Percentiles rank a stretch among this genome's conserved stretches.
Conservation (phyloP, 2,329 filamentous ascomycete species). For the Cercospora janseana region DNA sequence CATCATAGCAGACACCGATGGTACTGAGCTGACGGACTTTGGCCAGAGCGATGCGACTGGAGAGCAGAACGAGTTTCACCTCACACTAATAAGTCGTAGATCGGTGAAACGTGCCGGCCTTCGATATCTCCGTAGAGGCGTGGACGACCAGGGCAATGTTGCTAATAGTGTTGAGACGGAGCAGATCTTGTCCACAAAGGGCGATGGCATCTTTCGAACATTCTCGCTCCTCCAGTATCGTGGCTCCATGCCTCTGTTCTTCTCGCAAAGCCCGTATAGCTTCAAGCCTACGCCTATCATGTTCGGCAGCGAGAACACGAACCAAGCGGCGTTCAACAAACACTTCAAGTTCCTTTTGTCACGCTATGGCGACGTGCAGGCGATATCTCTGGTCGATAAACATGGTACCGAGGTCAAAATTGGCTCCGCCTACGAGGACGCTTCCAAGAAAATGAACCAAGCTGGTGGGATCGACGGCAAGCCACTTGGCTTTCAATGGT, state of each 20-base stretch:
- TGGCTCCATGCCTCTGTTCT: constrained; percentile 91
- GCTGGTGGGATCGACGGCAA: constrained; percentile 53
- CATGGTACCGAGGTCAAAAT: constrained; percentile 77
- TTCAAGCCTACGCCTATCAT: constrained; percentile 82
- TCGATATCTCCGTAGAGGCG: constrained; percentile 82
- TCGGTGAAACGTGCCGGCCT: constrained; percentile 83
- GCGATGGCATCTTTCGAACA: constrained; percentile 60
- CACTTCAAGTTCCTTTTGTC: constrained; percentile 71
- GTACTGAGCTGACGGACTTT: constrained; percentile 17
- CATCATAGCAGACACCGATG: constrained; percentile 28
- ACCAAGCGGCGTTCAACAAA: constrained; percentile 71
- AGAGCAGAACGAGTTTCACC: constrained; percentile 56
- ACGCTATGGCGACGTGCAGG: constrained; percentile 73
- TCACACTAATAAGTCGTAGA: constrained; percentile 90
- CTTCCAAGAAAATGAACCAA: constrained; percentile 65
- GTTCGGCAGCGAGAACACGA: constrained; percentile 76
- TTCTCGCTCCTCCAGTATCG: constrained; percentile 86
- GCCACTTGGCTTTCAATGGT: constrained; percentile 80
- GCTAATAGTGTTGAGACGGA: constrained; percentile 95
- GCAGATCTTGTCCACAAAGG: constrained; percentile 75
- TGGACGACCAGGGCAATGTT: constrained; percentile 83
- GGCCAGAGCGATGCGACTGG: constrained; percentile 6
- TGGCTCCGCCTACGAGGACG: constrained; percentile 72
- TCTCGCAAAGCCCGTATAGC: constrained; percentile 90
- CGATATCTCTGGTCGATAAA: constrained; percentile 84